Base-by-base conservation (phyloP, 192 early-diverging fungal genomes). In the Allomyces arbusculus region DNA sequence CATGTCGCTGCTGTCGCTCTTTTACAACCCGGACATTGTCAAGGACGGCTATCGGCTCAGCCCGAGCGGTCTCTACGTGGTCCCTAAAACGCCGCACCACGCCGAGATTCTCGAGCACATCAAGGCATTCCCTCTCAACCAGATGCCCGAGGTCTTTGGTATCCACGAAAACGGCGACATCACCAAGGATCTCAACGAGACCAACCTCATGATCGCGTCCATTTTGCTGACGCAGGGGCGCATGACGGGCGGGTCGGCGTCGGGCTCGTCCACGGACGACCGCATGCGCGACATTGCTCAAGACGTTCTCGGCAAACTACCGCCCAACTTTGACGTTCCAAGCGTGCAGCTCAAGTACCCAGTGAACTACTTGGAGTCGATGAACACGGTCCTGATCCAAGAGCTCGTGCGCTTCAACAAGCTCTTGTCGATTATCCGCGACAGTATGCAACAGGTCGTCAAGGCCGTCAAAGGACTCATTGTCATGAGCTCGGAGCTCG, bases 111-210 rank as follows among this genome's bases (percentile, higher is more conserved):
- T 84, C 25, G 83, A 85, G 50, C 80, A 79, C 65, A 85, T 85
- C 67, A 70, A 73, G 55, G 62, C 65, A n/a, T 66, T 85, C 25
- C 83, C 83, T 12, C 65, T 85, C 24, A 85, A 81, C 65, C 83
- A 82, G 68, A 77, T 65, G 40, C 83, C 83, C 11, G 83, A 85
- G 61, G 75, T 85, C 25, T 85, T 85, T 75, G 83, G 83, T 9
- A 84, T 85, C 58, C 83, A 85, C 71, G 83, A 85, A 40, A 85
- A 85, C 66, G 83, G 83, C 23, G 83, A 85, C 69, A 85, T 85
- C 68, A 80, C 79, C 26, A 77, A 80, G 25, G 78, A 84, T 64
- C 76, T 84, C 2, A 72, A 77, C 11, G 82, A 84, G 58, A 84
- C 82, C 23, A 68, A 74, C 40, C 67, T 70, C 25, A 63, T 84